Evolutionary conservation across 2,329 filamentous ascomycete species (phyloP), one percentile per base, ranked within the genome.

Genomic region (Atkinsonella texensis): DNA sequence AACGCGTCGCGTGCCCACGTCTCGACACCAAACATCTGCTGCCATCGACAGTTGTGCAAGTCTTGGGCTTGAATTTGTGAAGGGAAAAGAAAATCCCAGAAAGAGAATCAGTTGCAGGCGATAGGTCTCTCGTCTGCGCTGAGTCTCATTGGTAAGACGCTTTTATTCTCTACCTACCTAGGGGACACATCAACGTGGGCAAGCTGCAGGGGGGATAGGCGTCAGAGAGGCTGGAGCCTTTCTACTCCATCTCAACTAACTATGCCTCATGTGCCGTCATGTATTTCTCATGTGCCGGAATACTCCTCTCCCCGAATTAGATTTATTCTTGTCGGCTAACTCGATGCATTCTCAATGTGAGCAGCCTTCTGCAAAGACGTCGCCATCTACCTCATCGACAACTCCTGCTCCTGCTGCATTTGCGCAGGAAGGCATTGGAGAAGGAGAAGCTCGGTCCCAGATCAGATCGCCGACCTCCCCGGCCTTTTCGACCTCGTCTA

Each of bases 401-500:
- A 67, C 69, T 63, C 67, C 70, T 67, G 72, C 75, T 75, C 76
- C 77, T 78, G 70, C 75, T 81, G 79, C 79, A 62, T 62, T 68
- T 63, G 77, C 79, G 77, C 79, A 75, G 76, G 78, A 80, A 73
- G 74, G 74, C 67, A 62, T 60, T 60, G 65, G 65, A 65, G 62
- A 65, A 56, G 65, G 65, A 65, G 62, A 65, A 56, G 60, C 61
- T 60, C 64, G 63, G 60, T 62, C 63, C 63, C 63, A 63, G 54
- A 55, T 59, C 56, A 61, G 61, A 50, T 65, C 70, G n/a, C 70
- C 73, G 54, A 66, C 63, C 52, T 83, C 80, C 50, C 80, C 81
- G 53, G 74, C 80, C 49, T 71, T 84, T 53, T 84, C 81, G 51
- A 77, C 74, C 53, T 72, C 76, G 45, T 84, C 81, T 41, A 84